phyloP scores from a whole-genome alignment of 306 rosid genomes.

The Fragaria nilgerrensis region DNA sequence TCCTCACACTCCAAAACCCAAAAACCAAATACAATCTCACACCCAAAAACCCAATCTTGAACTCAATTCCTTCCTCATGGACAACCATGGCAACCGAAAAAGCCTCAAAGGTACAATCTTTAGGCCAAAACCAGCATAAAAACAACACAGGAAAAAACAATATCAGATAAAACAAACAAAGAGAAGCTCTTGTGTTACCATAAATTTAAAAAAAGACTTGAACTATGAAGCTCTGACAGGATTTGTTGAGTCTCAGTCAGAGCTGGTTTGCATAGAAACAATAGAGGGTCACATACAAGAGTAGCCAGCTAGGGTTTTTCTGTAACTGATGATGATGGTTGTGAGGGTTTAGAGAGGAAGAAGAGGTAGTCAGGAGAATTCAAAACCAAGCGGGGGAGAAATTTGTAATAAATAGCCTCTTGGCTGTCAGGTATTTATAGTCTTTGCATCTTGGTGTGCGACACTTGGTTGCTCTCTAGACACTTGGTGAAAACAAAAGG shows the following conservation, averaged over 20 bases:
- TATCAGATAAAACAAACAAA: not conserved
- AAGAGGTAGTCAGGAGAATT: not conserved
- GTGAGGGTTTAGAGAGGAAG: not conserved
- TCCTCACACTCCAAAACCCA: not conserved
- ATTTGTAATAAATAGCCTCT: not conserved
- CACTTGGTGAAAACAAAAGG: too few species aligned
- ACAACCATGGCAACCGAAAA: not conserved
- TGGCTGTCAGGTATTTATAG: not conserved
- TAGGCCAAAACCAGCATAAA: constrained; percentile 6
- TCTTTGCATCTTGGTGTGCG: not conserved
- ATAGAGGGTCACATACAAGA: not conserved
- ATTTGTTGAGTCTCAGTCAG: not conserved
- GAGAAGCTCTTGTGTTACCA: not conserved
- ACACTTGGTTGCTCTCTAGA: not conserved
- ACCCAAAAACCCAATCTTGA: not conserved
- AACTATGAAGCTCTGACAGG: constrained; percentile 4
- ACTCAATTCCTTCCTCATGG: not conserved
- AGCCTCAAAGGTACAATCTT: constrained; percentile 8
- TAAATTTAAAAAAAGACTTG: not conserved
- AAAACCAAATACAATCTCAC: not conserved
- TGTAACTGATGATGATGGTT: not conserved
- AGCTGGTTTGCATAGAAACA: not conserved
- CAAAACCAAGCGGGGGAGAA: constrained; percentile 18
- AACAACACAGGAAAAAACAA: not conserved
- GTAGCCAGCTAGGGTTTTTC: not conserved